phyloP scores from a whole-genome alignment of 352 stramenopile species.

The Pythium aquatile region DNA sequence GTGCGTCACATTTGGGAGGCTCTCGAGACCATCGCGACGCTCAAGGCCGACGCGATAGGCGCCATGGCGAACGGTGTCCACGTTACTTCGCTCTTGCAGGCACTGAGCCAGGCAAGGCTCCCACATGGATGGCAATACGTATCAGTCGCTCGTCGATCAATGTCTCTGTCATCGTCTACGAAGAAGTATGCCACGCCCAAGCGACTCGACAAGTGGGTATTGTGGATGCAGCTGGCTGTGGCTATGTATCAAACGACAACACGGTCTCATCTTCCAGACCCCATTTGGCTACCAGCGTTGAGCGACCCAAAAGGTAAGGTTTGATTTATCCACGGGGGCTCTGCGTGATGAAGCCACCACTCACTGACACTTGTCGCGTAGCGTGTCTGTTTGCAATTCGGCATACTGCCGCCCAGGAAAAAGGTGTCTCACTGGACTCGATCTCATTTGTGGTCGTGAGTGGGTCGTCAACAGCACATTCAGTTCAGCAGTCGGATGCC shows the following conservation, averaged over 20 bases:
- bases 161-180: background rate
- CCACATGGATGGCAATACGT: slow-evolving; percentile 12
- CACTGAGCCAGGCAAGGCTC: slow-evolving; percentile 4
- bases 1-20: slow-evolving; percentile 41
- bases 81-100: slow-evolving; percentile 6
- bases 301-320: slow-evolving; percentile 44
- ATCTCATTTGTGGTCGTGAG: slow-evolving; percentile 30
- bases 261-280: background rate
- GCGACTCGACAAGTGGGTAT: slow-evolving; percentile 12
- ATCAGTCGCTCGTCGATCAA: background rate
- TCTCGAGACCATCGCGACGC: slow-evolving; percentile 34
- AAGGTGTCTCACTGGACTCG: slow-evolving; percentile 16
- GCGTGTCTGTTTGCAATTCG: slow-evolving; percentile 39
- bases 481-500: background rate
- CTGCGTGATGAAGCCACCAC: background rate
- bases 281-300: slow-evolving; percentile 41
- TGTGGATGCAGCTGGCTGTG: slow-evolving; percentile 19
- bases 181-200: slow-evolving; percentile 4
- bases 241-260: slow-evolving; percentile 10
- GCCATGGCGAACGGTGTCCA: slow-evolving; percentile 9
- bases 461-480: background rate
- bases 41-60: slow-evolving; percentile 24
- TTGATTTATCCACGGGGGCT: background rate
- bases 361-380: slow-evolving; percentile 14
- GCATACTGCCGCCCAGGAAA: slow-evolving; percentile 29